Conservation (phyloP, 495 filamentous ascomycete species). For the Penicillium macrosclerotiorum region DNA sequence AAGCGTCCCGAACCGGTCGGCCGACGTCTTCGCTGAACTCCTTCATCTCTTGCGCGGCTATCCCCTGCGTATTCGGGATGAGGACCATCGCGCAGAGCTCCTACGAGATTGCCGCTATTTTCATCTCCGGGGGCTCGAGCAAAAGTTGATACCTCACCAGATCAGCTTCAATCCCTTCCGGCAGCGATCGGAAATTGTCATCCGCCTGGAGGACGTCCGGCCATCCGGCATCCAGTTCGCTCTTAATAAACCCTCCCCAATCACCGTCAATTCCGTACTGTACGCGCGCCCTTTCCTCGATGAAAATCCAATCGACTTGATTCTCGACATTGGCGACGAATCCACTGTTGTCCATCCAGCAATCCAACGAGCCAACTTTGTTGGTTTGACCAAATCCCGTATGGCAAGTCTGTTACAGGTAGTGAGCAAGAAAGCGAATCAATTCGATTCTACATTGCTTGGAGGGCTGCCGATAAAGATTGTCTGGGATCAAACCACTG, state of each 20-base stretch:
- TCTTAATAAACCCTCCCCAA: slow-evolving; percentile 33
- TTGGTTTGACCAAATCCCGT: slow-evolving; percentile 62
- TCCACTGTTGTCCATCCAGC: slow-evolving; percentile 59
- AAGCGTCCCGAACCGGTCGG: slow-evolving; percentile 73
- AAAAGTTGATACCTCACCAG: slow-evolving; percentile 75
- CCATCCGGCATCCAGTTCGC: slow-evolving; percentile 75
- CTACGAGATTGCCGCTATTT: slow-evolving; percentile 90
- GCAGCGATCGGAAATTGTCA: slow-evolving; percentile 68
- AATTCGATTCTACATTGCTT: slow-evolving; percentile 43
- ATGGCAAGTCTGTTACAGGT: slow-evolving; percentile 75
- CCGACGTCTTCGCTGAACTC: slow-evolving; percentile 77
- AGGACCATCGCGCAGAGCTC: slow-evolving; percentile 74
- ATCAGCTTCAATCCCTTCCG: slow-evolving; percentile 73
- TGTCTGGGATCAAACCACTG: slow-evolving; percentile 61
- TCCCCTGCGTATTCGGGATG: slow-evolving; percentile 71
- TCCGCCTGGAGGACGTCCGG: slow-evolving; percentile 80
- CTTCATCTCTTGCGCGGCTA: slow-evolving; percentile 89
- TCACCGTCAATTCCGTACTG: slow-evolving; percentile 58
- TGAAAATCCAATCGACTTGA: slow-evolving; percentile 65
- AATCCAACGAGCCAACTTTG: slow-evolving; percentile 64
- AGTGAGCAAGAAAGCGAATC: slow-evolving; percentile 74
- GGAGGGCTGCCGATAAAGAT: slow-evolving; percentile 53
- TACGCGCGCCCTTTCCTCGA: slow-evolving; percentile 85
- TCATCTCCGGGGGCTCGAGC: slow-evolving; percentile 87
- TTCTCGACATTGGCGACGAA: slow-evolving; percentile 76